phyloP scores from a whole-genome alignment of 768 basidiomycete species.

The Hypholoma fasciculare region DNA sequence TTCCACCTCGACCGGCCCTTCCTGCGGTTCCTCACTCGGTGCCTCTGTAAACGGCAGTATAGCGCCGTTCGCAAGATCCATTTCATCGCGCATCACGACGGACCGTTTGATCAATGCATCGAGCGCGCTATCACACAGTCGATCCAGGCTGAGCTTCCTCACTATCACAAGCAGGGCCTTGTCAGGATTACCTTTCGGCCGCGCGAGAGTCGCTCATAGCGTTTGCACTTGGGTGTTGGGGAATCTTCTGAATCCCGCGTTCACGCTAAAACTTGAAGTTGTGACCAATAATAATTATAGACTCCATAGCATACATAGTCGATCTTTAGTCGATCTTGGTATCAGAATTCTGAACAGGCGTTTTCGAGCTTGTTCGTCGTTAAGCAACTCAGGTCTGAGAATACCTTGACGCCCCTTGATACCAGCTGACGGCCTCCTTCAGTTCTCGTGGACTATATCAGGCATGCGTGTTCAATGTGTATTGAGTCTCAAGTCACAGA shows the following conservation, averaged over 20 bases:
- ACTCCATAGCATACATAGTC: no score
- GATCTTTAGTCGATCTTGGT: no score
- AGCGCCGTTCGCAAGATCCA: conserved; percentile 21
- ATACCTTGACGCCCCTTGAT: neutral
- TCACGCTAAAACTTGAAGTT: no score
- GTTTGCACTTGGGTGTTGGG: no score
- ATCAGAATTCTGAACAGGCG: no score
- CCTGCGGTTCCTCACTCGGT: conserved; percentile 20
- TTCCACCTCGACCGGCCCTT: conserved; percentile 29
- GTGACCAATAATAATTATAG: no score
- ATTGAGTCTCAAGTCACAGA: no score
- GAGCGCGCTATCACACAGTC: conserved; percentile 1
- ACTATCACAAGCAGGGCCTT: neutral
- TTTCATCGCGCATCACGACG: conserved; percentile 24
- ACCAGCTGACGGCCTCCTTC: no score
- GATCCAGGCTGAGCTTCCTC: neutral
- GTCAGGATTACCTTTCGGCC: neutral
- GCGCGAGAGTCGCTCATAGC: neutral
- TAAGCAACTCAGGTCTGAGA: neutral
- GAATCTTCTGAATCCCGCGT: no score
- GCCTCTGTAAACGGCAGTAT: conserved; percentile 22
- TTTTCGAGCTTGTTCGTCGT: neutral
- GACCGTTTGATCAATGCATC: conserved; percentile 17
- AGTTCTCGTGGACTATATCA: no score
- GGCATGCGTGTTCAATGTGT: no score